These are phyloP conservation scores for Hibiscus tridactylites DNA, from an alignment of 345 rosid genomes.

Conservation along the genomic window DNA sequence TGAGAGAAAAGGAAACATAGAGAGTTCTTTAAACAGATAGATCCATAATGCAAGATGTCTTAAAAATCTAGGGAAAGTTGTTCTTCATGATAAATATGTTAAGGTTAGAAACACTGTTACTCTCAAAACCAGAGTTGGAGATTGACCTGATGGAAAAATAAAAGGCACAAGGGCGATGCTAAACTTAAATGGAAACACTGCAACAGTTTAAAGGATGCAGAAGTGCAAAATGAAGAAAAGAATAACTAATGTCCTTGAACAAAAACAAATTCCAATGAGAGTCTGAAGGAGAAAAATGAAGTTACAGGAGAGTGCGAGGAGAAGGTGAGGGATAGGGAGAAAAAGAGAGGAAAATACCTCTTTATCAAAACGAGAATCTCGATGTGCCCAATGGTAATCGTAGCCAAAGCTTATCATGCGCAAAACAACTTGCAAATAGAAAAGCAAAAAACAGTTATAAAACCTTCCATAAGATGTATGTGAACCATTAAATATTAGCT, in stretches of 20 bases:
- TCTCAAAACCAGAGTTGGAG: neutral
- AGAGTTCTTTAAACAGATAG: neutral
- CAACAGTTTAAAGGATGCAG: neutral
- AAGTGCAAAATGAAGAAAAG: neutral
- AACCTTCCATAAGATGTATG: neutral
- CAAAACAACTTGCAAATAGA: constrained; percentile 47
- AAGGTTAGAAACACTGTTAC: neutral
- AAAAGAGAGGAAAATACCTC: constrained; percentile 37
- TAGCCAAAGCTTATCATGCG: constrained; percentile 96
- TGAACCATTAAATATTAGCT: neutral
- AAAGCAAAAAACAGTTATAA: neutral
- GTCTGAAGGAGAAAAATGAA: constrained; percentile 1
- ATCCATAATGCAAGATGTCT: neutral
- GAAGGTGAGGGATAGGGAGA: neutral
- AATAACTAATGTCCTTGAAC: neutral
- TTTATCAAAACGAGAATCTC: constrained; percentile 53
- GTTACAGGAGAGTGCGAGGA: neutral
- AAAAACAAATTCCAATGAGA: neutral
- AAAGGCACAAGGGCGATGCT: neutral
- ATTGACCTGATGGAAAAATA: neutral
- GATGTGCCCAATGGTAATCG: constrained; percentile 71
- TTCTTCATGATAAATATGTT: neutral
- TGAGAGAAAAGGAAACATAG: neutral
- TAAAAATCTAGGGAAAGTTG: neutral
- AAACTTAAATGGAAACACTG: neutral